Percentiles rank a stretch among this genome's conserved stretches.
phyloP scores from a whole-genome alignment of 2,329 filamentous ascomycete genomes.

The Diaporthe longicolla region DNA sequence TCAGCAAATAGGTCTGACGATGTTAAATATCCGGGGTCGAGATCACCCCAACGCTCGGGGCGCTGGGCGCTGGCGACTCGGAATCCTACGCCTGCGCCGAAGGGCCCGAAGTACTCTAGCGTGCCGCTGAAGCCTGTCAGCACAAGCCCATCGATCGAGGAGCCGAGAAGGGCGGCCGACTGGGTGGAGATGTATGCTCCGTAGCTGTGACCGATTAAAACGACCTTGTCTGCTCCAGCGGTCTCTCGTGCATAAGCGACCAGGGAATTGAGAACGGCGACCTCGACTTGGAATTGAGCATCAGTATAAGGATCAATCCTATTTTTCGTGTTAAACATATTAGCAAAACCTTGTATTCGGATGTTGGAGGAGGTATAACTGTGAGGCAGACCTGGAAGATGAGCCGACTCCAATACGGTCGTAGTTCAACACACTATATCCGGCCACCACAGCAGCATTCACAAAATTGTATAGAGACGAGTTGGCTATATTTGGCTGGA shows the following conservation, averaged over 20 bases:
- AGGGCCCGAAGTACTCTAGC: slow-evolving; percentile 48
- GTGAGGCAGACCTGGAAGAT: slow-evolving; percentile 48
- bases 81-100: slow-evolving; percentile 48
- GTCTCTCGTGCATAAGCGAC: slow-evolving; percentile 46
- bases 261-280: slow-evolving; percentile 49
- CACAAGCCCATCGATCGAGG: slow-evolving; percentile 43
- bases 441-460: slow-evolving; percentile 47
- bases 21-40: slow-evolving; percentile 48
- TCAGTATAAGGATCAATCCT: slow-evolving; percentile 47
- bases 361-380: background rate
- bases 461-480: slow-evolving; percentile 48
- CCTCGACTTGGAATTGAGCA: slow-evolving; percentile 52
- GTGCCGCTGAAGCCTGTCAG: slow-evolving; percentile 48
- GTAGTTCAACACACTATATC: slow-evolving; percentile 51
- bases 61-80: slow-evolving; percentile 47
- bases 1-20: slow-evolving; percentile 48
- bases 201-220: slow-evolving; percentile 46
- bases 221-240: slow-evolving; percentile 45
- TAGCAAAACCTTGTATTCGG: background rate
- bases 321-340: background rate
- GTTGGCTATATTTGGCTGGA: slow-evolving; percentile 46
- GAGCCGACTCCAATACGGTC: slow-evolving; percentile 52
- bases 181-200: slow-evolving; percentile 49
- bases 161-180: slow-evolving; percentile 43
- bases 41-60: slow-evolving; percentile 47